Percentiles rank a stretch among this genome's conserved stretches.
These are phyloP conservation scores for Entamoeba invadens DNA, from an alignment of 208 protist species.

Conservation along the genomic window DNA sequence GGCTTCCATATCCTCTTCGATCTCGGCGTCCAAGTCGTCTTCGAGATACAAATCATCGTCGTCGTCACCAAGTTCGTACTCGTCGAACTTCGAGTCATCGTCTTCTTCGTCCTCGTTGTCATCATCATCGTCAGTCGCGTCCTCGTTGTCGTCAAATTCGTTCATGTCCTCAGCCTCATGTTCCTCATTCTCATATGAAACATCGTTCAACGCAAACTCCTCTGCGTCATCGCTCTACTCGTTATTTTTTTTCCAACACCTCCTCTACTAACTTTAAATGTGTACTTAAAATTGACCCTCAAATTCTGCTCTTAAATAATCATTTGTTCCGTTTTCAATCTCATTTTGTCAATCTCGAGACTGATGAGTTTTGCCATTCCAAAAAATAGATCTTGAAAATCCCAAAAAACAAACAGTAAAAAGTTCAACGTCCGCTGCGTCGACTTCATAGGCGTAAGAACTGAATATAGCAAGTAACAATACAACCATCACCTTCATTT, in stretches of 20 bases:
- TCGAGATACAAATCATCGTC: background rate
- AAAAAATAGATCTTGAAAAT: no score
- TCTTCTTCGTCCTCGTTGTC: constrained; percentile 8
- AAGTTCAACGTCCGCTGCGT: background rate
- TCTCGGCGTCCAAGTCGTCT: background rate
- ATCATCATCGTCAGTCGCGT: background rate
- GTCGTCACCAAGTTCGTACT: constrained; percentile 32
- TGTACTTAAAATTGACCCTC: no score
- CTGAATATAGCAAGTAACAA: background rate
- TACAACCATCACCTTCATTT: background rate
- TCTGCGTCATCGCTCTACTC: background rate
- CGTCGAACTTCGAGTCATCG: constrained; percentile 22
- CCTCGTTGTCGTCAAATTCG: constrained; percentile 5
- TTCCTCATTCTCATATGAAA: background rate
- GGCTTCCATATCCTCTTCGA: background rate
- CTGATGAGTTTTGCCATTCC: no score
- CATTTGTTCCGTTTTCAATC: no score
- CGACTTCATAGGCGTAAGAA: background rate
- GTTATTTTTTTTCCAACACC: no score
- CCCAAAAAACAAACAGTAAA: background rate
- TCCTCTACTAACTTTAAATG: no score
- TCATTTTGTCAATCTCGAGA: no score
- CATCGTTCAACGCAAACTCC: background rate
- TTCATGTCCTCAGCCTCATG: background rate
- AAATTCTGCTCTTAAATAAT: no score